Evolutionary conservation across 257 asterid genomes (phyloP).

Genomic region (Petrea volubilis): DNA sequence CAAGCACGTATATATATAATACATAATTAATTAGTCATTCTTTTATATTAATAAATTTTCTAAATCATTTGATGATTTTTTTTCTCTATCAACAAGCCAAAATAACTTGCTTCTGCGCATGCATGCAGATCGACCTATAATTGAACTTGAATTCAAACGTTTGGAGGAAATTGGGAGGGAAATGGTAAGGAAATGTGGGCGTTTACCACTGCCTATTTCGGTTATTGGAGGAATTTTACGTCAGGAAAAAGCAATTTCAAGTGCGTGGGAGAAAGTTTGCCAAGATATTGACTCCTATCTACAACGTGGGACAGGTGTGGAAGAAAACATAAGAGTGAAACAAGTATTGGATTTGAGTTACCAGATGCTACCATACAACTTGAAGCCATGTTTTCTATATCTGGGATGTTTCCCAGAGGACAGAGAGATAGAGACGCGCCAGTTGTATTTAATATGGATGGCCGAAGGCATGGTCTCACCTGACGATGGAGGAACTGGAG

Average conservation of each 20-base stretch:
- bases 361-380: slow-evolving; percentile 19
- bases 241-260: not conserved
- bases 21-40: too few species aligned
- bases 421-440: not conserved
- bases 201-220: slow-evolving; percentile 3
- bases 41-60: too few species aligned
- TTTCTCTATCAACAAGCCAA: too few species aligned
- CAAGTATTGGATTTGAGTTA: slow-evolving; percentile 19
- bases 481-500: not conserved
- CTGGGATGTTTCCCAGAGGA: slow-evolving; percentile 3
- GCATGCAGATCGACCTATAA: too few species aligned
- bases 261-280: slow-evolving; percentile 19
- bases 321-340: not conserved
- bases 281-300: not conserved
- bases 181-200: not conserved
- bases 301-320: not conserved
- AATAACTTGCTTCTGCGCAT: too few species aligned
- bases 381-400: slow-evolving; percentile 25
- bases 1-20: too few species aligned
- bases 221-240: not conserved
- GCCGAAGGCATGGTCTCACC: not conserved
- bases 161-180: too few species aligned
- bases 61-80: too few species aligned
- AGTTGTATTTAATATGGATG: not conserved
- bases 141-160: too few species aligned